phyloP scores from a whole-genome alignment of 1,284 basidiomycete genomes.

The Cryptococcus sp. region DNA sequence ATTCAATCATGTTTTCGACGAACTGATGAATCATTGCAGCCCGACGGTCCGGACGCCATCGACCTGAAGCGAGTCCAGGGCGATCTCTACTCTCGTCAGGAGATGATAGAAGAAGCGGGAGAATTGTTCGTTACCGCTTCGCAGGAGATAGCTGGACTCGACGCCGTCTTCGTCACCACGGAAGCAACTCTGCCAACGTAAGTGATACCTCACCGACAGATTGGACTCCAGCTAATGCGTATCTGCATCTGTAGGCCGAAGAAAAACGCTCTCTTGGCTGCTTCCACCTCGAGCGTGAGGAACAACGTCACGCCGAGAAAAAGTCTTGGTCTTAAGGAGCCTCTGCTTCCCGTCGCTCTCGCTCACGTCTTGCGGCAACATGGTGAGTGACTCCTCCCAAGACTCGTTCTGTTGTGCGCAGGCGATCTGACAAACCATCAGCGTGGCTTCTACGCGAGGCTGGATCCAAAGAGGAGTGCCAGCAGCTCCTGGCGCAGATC shows the following conservation, averaged over 20 bases:
- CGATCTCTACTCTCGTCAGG: conserved; percentile 48
- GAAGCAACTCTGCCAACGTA: conserved; percentile 41
- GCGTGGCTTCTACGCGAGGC: conserved; percentile 72
- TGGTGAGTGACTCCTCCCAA: conserved; percentile 59
- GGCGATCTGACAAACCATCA: conserved; percentile 41
- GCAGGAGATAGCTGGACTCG: conserved; percentile 36
- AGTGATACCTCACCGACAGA: conserved; percentile 4
- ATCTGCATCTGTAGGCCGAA: conserved; percentile 48
- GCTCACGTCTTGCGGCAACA: conserved; percentile 71
- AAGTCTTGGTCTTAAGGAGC: conserved; percentile 56
- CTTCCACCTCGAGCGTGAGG: conserved; percentile 47
- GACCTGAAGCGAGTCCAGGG: conserved; percentile 67
- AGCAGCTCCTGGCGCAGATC: conserved; percentile 61
- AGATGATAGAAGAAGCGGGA: conserved; percentile 60
- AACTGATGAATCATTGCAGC: conserved; percentile 8
- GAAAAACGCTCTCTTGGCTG: conserved; percentile 15
- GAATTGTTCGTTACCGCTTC: conserved; percentile 52
- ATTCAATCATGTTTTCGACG: background rate
- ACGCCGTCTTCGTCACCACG: conserved; percentile 34
- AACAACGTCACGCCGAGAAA: conserved; percentile 9
- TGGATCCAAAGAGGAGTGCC: conserved; percentile 59
- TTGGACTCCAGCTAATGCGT: conserved; percentile 24
- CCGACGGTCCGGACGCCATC: conserved; percentile 59
- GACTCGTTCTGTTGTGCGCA: background rate
- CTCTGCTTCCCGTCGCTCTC: conserved; percentile 67